Conservation (phyloP, 75 land plant species). For the Azolla pinnata region DNA sequence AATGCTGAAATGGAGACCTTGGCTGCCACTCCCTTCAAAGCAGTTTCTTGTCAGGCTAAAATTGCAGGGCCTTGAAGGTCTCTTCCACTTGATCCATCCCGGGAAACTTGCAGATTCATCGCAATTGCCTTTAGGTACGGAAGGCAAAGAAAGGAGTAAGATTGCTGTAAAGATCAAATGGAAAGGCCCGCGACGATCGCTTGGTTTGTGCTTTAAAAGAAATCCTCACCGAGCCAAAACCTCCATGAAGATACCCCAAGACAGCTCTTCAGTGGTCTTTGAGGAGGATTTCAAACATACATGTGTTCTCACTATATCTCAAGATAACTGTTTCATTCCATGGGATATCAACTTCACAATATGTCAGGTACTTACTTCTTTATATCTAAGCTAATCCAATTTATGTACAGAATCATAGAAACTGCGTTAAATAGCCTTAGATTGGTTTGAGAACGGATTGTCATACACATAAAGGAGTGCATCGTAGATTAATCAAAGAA, state of each 20-base stretch:
- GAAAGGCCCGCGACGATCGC: slow-evolving; percentile 49
- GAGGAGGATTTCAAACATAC: slow-evolving; percentile 56
- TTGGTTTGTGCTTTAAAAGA: slow-evolving; percentile 45
- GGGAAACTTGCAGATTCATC: no score
- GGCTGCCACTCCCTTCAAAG: slow-evolving; percentile 13
- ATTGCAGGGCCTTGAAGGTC: slow-evolving; percentile 22
- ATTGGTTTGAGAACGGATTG: no score
- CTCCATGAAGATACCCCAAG: slow-evolving; percentile 19
- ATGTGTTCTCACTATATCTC: slow-evolving; percentile 32
- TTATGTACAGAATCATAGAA: no score
- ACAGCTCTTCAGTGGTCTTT: slow-evolving; percentile 40
- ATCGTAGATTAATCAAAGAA: no score
- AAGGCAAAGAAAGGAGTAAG: background rate
- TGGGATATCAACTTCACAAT: slow-evolving; percentile 66
- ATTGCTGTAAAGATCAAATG: slow-evolving; percentile 28
- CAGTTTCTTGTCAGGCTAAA: slow-evolving; percentile 25
- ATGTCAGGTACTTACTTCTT: slow-evolving; percentile 36
- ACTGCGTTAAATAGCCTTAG: no score
- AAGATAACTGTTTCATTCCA: slow-evolving; percentile 38
- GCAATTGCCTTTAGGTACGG: no score
- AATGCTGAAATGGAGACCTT: slow-evolving; percentile 32
- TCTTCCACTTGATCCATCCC: background rate
- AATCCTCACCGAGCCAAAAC: slow-evolving; percentile 48
- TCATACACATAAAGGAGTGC: no score
- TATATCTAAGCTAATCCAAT: no score